Evolutionary conservation across 805 yeast species (phyloP).

Genomic region (Hanseniaspora jakobsenii): DNA sequence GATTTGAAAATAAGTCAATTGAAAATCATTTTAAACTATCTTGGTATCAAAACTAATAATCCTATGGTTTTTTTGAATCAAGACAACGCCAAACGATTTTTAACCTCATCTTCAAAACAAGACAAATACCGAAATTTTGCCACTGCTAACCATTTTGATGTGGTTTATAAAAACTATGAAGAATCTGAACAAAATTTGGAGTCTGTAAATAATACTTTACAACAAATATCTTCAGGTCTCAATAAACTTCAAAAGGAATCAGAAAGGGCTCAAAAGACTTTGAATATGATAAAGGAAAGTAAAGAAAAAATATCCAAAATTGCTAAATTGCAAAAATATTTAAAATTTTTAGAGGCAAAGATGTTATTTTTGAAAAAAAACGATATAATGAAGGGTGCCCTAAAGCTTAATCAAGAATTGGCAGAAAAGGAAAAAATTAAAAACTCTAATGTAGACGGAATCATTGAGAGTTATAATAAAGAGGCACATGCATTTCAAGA

Average conservation of each 20-base stretch:
- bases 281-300: constrained; percentile 26
- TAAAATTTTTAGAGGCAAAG: background rate
- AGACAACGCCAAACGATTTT: constrained; percentile 82
- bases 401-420: background rate
- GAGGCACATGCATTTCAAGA: background rate
- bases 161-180: constrained; percentile 31
- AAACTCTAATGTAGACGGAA: background rate
- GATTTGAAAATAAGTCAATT: constrained; percentile 54
- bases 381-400: too few species aligned
- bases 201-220: constrained; percentile 32
- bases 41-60: constrained; percentile 70
- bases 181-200: constrained; percentile 29
- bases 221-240: constrained; percentile 31
- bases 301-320: constrained; percentile 9
- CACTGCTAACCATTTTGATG: constrained; percentile 12
- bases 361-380: too few species aligned
- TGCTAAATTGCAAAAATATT: background rate
- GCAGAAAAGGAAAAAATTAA: background rate
- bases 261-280: constrained; percentile 33
- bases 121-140: constrained; percentile 59
- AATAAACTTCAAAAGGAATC: constrained; percentile 32
- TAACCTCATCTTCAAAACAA: constrained; percentile 61
- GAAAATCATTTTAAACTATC: constrained; percentile 55
- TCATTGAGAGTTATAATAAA: too few species aligned
- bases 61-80: constrained; percentile 89